Percentiles rank a stretch among this genome's conserved stretches.
These are phyloP conservation scores for Neolentinus lepideus DNA, from an alignment of 1,284 basidiomycete genomes.

Conservation along the genomic window DNA sequence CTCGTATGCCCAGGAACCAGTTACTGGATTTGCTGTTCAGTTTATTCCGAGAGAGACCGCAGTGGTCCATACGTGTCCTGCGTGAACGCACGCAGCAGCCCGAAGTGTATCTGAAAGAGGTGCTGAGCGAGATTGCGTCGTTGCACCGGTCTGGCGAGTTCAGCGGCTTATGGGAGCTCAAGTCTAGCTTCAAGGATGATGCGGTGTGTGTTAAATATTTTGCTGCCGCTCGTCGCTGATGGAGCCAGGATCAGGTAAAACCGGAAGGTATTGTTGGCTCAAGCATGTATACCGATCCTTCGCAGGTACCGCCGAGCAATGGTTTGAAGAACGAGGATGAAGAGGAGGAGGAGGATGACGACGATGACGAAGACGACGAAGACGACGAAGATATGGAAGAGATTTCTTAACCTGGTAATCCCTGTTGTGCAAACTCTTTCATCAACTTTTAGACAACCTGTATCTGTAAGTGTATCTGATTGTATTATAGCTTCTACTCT, in stretches of 20 bases:
- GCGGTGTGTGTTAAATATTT: constrained; percentile 32
- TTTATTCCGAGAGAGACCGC: constrained; percentile 72
- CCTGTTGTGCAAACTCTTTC: neutral
- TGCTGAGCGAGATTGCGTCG: constrained; percentile 75
- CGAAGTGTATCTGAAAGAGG: constrained; percentile 86
- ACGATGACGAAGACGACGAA: constrained; percentile 31
- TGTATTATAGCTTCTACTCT: constrained; percentile 1
- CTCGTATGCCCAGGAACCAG: constrained; percentile 85
- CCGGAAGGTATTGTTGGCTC: constrained; percentile 49
- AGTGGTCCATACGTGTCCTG: constrained; percentile 80
- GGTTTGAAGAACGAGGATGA: constrained; percentile 24
- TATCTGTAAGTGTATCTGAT: neutral
- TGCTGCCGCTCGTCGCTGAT: constrained; percentile 3
- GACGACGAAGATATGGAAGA: constrained; percentile 46
- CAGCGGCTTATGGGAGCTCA: constrained; percentile 66
- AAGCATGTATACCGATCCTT: constrained; percentile 23
- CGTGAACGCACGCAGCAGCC: constrained; percentile 86
- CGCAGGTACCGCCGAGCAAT: constrained; percentile 13
- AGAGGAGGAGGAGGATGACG: constrained; percentile 20
- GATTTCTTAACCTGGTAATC: constrained; percentile 20
- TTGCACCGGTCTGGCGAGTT: constrained; percentile 76
- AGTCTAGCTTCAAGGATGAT: constrained; percentile 55
- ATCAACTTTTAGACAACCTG: neutral
- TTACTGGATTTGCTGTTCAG: constrained; percentile 82
- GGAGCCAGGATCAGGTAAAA: constrained; percentile 26